Conservation (phyloP, 208 protist genomes). For the Strigomonas galati region DNA sequence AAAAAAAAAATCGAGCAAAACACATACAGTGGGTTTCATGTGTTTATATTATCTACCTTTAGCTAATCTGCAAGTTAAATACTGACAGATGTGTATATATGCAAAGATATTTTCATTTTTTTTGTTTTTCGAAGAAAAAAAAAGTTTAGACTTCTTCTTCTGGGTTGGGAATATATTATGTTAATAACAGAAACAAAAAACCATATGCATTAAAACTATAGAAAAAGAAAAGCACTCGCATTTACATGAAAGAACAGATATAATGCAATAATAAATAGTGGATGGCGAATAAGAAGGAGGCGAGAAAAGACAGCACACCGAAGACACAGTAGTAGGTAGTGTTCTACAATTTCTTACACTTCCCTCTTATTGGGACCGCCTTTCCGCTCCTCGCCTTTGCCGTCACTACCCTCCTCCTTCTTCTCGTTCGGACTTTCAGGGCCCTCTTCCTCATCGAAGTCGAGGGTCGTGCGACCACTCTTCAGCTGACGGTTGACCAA, state of each 20-base stretch:
- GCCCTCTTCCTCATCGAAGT: constrained; percentile 28
- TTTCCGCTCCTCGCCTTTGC: not conserved
- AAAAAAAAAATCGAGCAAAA: not conserved
- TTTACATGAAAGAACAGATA: not conserved
- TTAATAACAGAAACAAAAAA: not conserved
- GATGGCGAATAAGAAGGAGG: not conserved
- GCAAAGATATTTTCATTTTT: not conserved
- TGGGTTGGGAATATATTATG: not conserved
- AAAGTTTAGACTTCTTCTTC: not conserved
- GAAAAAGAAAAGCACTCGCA: not conserved
- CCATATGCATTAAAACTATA: not conserved
- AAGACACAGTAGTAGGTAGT: not conserved
- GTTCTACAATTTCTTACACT: not conserved
- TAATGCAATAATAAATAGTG: constrained; percentile 5
- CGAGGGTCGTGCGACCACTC: constrained; percentile 29
- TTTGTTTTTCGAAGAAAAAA: not conserved
- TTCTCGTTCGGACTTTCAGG: not conserved
- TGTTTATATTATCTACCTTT: too few species aligned
- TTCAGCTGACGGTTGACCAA: constrained; percentile 37
- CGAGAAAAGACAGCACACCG: not conserved
- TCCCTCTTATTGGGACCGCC: not conserved
- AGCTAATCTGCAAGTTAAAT: too few species aligned
- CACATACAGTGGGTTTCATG: not conserved
- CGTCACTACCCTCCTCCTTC: not conserved
- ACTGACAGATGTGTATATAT: constrained; percentile 1